Base-by-base conservation (phyloP, 1,284 basidiomycete species). In the Ceratobasidium sp. region DNA sequence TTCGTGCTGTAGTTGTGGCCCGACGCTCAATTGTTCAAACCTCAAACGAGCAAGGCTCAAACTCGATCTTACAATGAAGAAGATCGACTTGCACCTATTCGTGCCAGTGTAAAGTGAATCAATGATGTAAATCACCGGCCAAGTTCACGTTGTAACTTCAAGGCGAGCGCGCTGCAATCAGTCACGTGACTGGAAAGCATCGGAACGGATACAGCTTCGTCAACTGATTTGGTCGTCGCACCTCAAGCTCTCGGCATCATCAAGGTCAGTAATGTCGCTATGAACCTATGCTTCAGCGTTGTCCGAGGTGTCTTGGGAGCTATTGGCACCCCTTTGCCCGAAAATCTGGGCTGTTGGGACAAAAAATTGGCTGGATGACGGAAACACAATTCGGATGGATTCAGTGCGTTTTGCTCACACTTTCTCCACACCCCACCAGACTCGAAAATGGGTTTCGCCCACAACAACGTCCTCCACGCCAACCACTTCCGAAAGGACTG, bases 401-500 rank as follows among this genome's bases (percentile, higher is more conserved):
- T 60, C 36, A 41, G 36, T 41, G 36, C 36, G 36, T 41, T 60
- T n/a, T 24, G 51, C 74, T 75, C n/a, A 75, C 74, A 17, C 50
- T 36, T 41, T 41, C 36, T 41, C 36, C 36, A 4, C 36, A 41
- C 36, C 11, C 15, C 17, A 15, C 14, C 50, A 75, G 74, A 75
- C 65, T 75, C 57, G 71, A 75, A 77, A 76, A 79, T 79, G 79
- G 79, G 79, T 79, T 79, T 81, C 79, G 69, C 78, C 66, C 79
- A 81, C 76, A 81, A 80, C 79, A 83, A 82, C 80, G 94, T 94
- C 86, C 93, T 96, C 84, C 95, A 90, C 86, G 89, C 87, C 83
- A 97, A 97, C 87, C 97, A 98, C 84, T 98, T 98, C 91, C 95
- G 91, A 87, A 99, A 99, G 92, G 96, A 98, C 86, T 98, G 96